Percentiles rank a stretch among this genome's conserved stretches.
phyloP scores from a whole-genome alignment of 179 eudicot species.

The Beta lomatogona region DNA sequence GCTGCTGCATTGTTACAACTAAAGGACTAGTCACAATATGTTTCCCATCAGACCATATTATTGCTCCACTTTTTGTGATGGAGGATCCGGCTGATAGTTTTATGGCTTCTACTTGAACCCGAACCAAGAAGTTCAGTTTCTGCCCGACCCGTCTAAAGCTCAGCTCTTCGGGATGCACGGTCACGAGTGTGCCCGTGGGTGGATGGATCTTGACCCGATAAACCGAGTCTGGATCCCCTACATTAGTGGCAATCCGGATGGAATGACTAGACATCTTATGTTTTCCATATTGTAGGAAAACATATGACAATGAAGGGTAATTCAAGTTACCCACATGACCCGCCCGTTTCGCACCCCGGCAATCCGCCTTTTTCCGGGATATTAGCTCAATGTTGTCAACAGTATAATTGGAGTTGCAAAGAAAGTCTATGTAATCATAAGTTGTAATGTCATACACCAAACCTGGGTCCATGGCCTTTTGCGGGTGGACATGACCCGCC shows the following conservation, averaged over 20 bases:
- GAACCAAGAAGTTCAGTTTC: slow-evolving; percentile 67
- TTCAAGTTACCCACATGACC: slow-evolving; percentile 87
- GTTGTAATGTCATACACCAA: slow-evolving; percentile 65
- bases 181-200: slow-evolving; percentile 56
- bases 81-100: slow-evolving; percentile 66
- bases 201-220: slow-evolving; percentile 53
- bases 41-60: slow-evolving; percentile 85
- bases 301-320: slow-evolving; percentile 71
- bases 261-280: slow-evolving; percentile 74
- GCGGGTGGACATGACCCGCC: slow-evolving; percentile 92
- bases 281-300: slow-evolving; percentile 76
- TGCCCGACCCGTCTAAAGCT: slow-evolving; percentile 74
- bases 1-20: slow-evolving; percentile 84
- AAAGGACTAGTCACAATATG: slow-evolving; percentile 74
- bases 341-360: slow-evolving; percentile 59
- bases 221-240: slow-evolving; percentile 65
- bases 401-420: slow-evolving; percentile 79
- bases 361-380: slow-evolving; percentile 62
- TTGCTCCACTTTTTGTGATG: slow-evolving; percentile 55
- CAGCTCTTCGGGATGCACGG: slow-evolving; percentile 63
- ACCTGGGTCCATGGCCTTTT: slow-evolving; percentile 88
- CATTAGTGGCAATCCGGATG: slow-evolving; percentile 74
- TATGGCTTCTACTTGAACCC: slow-evolving; percentile 52
- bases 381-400: slow-evolving; percentile 56
- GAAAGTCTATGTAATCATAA: slow-evolving; percentile 75